phyloP scores from a whole-genome alignment of 495 filamentous ascomycete species.

The Bryoglossum gracile region DNA sequence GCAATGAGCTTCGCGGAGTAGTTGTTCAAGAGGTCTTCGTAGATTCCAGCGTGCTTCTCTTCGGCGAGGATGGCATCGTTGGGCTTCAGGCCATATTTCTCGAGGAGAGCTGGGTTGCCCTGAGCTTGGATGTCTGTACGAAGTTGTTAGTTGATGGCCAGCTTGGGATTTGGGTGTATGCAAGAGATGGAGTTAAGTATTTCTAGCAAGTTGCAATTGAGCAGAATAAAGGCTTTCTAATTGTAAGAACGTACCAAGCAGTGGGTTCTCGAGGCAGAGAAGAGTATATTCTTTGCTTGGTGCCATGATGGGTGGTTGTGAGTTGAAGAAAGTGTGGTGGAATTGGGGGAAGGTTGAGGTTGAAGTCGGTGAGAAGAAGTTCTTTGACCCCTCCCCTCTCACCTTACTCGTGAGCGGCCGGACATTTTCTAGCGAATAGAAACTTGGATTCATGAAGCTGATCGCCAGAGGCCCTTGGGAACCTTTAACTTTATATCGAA shows the following conservation, averaged over 20 bases:
- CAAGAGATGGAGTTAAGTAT: neutral
- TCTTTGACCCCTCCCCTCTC: too few relatives aligned
- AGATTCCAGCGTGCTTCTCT: slow-evolving; percentile 78
- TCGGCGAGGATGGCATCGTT: slow-evolving; percentile 98
- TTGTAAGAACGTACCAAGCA: slow-evolving; percentile 61
- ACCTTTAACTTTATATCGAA: too few relatives aligned
- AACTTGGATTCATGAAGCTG: too few relatives aligned
- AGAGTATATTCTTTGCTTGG: slow-evolving; percentile 70
- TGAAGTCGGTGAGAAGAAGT: neutral
- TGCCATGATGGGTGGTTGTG: slow-evolving; percentile 50
- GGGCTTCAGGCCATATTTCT: slow-evolving; percentile 87
- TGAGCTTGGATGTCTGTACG: slow-evolving; percentile 80
- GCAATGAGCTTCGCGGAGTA: slow-evolving; percentile 88
- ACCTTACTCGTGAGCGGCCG: too few relatives aligned
- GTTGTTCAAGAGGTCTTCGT: slow-evolving; percentile 84
- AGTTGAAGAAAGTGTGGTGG: slow-evolving; percentile 5
- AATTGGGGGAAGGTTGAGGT: slow-evolving; percentile 1
- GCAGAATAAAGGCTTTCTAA: neutral
- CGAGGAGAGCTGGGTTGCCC: slow-evolving; percentile 70
- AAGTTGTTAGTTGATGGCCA: slow-evolving; percentile 16
- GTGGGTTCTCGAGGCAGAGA: slow-evolving; percentile 89
- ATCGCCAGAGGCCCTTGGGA: too few relatives aligned
- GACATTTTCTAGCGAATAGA: too few relatives aligned
- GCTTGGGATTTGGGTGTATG: neutral
- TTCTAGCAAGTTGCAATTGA: neutral